Percentiles rank a stretch among this genome's conserved stretches.
Conservation (phyloP, 768 basidiomycete genomes). For the Boletus patriciae region DNA sequence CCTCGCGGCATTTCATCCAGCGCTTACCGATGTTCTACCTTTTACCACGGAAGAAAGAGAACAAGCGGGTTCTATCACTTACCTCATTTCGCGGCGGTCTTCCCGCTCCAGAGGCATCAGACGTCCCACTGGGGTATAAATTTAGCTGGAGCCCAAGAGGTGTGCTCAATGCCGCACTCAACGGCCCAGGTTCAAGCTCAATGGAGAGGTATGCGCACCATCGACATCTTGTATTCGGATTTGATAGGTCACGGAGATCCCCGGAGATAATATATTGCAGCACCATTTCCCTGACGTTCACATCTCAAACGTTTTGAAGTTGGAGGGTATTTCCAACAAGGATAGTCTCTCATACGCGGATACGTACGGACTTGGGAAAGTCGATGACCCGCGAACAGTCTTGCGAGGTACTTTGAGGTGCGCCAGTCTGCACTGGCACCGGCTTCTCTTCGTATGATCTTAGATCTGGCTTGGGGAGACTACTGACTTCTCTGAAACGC, state of each 20-base stretch:
- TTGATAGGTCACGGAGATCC: conserved; percentile 46
- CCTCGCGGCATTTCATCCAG: background rate
- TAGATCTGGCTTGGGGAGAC: no score
- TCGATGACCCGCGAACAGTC: conserved; percentile 55
- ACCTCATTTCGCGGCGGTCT: conserved; percentile 92
- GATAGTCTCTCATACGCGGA: conserved; percentile 71
- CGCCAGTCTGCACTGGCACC: no score
- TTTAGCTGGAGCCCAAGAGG: conserved; percentile 93
- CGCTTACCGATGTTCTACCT: background rate
- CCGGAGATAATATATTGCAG: conserved; percentile 53
- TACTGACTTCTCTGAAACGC: no score
- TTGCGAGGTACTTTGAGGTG: conserved; percentile 85
- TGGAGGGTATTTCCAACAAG: conserved; percentile 88
- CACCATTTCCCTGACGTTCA: conserved; percentile 67
- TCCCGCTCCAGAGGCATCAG: conserved; percentile 62
- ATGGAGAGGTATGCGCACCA: conserved; percentile 45
- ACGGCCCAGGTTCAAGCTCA: conserved; percentile 62
- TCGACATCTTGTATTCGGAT: background rate
- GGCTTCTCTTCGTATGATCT: no score
- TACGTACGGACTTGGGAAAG: conserved; percentile 56
- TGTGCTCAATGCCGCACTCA: conserved; percentile 77
- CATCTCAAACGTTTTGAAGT: conserved; percentile 54
- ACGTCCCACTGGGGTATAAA: conserved; percentile 82
- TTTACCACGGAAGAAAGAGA: conserved; percentile 56
- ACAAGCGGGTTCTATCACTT: conserved; percentile 66